Percentiles rank a stretch among this genome's conserved stretches.
These are phyloP conservation scores for Trypanosoma caninum DNA, from an alignment of 208 protist genomes.

Conservation along the genomic window DNA sequence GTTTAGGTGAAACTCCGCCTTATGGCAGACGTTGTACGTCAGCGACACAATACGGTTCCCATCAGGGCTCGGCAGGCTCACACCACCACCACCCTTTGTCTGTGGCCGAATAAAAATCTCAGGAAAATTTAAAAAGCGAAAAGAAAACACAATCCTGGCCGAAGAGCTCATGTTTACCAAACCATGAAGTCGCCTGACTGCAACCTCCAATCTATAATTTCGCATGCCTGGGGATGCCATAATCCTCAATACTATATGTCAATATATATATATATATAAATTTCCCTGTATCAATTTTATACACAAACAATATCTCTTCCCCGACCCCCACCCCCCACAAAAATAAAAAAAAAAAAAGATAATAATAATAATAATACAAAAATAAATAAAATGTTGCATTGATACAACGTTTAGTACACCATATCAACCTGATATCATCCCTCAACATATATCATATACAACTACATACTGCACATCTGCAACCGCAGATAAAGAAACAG, in stretches of 20 bases:
- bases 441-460: too few relatives aligned
- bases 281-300: not conserved
- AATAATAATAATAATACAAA: not conserved
- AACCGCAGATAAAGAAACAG: too few relatives aligned
- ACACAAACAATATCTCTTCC: not conserved
- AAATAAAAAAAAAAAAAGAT: slow-evolving; percentile 3
- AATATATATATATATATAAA: not conserved
- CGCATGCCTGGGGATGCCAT: not conserved
- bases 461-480: too few relatives aligned
- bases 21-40: slow-evolving; percentile 75
- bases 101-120: slow-evolving; percentile 59
- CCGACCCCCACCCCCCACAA: not conserved
- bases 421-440: too few relatives aligned
- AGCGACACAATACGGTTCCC: slow-evolving; percentile 22
- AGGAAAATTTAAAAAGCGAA: slow-evolving; percentile 70
- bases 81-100: slow-evolving; percentile 16
- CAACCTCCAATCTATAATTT: slow-evolving; percentile 69
- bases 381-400: too few relatives aligned
- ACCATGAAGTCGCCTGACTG: slow-evolving; percentile 56
- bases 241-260: not conserved
- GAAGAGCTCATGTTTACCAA: slow-evolving; percentile 26
- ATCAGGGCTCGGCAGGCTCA: slow-evolving; percentile 2
- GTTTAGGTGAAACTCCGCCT: slow-evolving; percentile 66
- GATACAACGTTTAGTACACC: too few relatives aligned
- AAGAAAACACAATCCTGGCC: slow-evolving; percentile 34